Conservation (phyloP, 768 basidiomycete genomes). For the Suillus subalutaceus region DNA sequence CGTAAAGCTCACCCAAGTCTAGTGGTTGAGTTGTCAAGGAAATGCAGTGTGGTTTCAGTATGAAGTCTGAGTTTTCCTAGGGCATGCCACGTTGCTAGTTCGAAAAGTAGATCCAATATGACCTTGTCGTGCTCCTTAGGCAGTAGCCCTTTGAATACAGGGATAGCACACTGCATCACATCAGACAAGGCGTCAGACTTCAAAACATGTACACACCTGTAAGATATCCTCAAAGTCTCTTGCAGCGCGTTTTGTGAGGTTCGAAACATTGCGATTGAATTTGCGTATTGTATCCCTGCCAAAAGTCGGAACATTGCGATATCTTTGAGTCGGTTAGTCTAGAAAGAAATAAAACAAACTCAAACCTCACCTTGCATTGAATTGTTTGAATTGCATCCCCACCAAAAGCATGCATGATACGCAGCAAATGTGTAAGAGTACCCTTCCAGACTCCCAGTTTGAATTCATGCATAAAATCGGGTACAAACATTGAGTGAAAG, state of each 20-base stretch:
- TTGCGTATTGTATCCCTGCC: constrained; percentile 6
- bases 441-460: constrained; percentile 41
- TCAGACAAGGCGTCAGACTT: not conserved
- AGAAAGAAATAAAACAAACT: not conserved
- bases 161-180: constrained; percentile 27
- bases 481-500: constrained; percentile 28
- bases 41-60: constrained; percentile 14
- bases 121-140: constrained; percentile 14
- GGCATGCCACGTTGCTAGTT: constrained; percentile 22
- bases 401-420: constrained; percentile 28
- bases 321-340: constrained; percentile 10
- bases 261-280: constrained; percentile 10
- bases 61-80: constrained; percentile 22
- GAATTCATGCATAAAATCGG: constrained; percentile 42
- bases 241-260: constrained; percentile 21
- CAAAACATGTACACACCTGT: constrained; percentile 6
- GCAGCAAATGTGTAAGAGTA: constrained; percentile 37
- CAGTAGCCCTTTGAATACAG: constrained; percentile 19
- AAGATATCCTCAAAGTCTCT: constrained; percentile 17
- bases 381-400: not conserved
- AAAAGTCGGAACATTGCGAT: constrained; percentile 17
- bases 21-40: constrained; percentile 13
- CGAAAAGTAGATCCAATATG: constrained; percentile 20
- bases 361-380: not conserved
- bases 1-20: constrained; percentile 20